Percentiles rank a stretch among this genome's conserved stretches.
Conservation (phyloP, 148 eudicot species). For the Drosera capensis region DNA sequence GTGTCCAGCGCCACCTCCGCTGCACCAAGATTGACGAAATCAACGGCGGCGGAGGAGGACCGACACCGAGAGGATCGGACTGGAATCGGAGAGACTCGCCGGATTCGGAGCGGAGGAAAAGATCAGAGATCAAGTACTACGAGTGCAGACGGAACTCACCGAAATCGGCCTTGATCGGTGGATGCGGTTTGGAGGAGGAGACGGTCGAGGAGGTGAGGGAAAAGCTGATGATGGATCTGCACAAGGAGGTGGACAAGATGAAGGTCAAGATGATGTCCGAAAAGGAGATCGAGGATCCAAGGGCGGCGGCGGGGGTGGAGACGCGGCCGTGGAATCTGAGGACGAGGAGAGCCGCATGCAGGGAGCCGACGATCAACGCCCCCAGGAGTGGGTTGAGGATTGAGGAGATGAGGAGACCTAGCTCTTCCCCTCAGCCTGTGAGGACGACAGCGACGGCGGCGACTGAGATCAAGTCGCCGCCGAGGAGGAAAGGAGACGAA, state of each 20-base stretch:
- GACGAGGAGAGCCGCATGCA: conserved; percentile 40
- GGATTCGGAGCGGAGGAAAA: conserved; percentile 7
- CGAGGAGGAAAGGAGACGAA: conserved; percentile 1
- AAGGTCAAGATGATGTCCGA: conserved; percentile 24
- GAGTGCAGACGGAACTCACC: background rate
- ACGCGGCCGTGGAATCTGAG: conserved; percentile 62
- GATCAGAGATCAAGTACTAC: background rate
- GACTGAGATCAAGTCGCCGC: conserved; percentile 18
- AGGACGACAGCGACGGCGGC: no score
- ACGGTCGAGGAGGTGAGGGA: conserved; percentile 43
- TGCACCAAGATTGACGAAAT: conserved; percentile 25
- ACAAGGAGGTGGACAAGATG: conserved; percentile 37
- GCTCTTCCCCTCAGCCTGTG: conserved; percentile 16
- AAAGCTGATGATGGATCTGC: conserved; percentile 51
- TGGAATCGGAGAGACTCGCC: conserved; percentile 6
- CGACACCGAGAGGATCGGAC: background rate
- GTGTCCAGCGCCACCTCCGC: conserved; percentile 26
- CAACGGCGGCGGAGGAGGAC: conserved; percentile 6
- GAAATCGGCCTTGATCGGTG: conserved; percentile 2
- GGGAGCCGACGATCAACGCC: conserved; percentile 11
- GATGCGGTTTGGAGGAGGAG: conserved; percentile 9
- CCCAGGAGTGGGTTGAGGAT: conserved; percentile 9
- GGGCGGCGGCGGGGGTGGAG: conserved; percentile 9
- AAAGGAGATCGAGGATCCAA: conserved; percentile 6
- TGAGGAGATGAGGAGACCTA: conserved; percentile 13